Conservation (phyloP, 129 eudicot species). For the Lactuca saligna region DNA sequence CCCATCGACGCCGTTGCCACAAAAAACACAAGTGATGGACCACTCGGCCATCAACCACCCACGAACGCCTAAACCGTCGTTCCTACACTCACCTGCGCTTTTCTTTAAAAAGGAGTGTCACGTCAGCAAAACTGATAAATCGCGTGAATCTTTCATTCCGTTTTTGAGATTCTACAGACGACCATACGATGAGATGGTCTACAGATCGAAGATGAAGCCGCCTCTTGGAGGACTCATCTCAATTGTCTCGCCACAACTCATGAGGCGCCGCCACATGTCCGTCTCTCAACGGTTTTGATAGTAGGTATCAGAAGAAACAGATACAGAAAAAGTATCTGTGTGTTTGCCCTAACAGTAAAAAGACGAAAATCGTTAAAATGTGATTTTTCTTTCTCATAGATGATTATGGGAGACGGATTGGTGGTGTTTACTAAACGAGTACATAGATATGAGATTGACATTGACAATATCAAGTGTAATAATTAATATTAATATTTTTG, state of each 20-base stretch:
- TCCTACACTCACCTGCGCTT: conserved; percentile 80
- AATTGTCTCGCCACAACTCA: conserved; percentile 74
- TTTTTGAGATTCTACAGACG: conserved; percentile 70
- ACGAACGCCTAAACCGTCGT: conserved; percentile 82
- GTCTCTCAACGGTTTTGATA: conserved; percentile 87
- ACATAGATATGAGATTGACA: conserved; percentile 40
- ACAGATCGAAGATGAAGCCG: conserved; percentile 92
- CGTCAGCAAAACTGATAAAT: conserved; percentile 49
- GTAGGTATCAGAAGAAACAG: background rate
- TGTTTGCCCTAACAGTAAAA: background rate
- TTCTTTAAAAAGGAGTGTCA: conserved; percentile 66
- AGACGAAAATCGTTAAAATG: background rate
- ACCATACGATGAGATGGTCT: conserved; percentile 93
- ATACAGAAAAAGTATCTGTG: conserved; percentile 16
- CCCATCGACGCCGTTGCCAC: conserved; percentile 92
- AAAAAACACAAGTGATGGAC: conserved; percentile 68
- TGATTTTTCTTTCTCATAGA: background rate
- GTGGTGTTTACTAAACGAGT: conserved; percentile 10
- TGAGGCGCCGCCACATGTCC: conserved; percentile 76
- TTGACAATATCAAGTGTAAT: conserved; percentile 44
- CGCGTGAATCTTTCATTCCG: conserved; percentile 67
- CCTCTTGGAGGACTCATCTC: conserved; percentile 95
- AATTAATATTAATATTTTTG: conserved; percentile 36
- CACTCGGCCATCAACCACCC: conserved; percentile 58
- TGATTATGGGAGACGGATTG: background rate